phyloP scores from a whole-genome alignment of 371 early-diverging fungal genomes.

The Syncephalis fuscata region DNA sequence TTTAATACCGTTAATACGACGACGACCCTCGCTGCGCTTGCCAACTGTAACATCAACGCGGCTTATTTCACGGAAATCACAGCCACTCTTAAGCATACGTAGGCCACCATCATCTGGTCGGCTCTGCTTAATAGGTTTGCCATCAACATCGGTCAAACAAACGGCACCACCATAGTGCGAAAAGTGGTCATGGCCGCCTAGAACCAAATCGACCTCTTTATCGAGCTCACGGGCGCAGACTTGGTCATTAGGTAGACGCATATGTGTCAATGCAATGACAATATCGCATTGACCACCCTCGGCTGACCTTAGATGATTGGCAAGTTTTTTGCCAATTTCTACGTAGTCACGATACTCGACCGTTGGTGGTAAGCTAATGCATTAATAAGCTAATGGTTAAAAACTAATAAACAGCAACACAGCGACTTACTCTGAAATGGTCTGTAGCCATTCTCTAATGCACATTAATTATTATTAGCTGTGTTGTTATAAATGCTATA shows the following conservation, averaged over 20 bases:
- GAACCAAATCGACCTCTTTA: conserved; percentile 32
- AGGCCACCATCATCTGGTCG: conserved; percentile 8
- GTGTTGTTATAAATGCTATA: background rate
- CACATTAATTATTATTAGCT: too few relatives aligned
- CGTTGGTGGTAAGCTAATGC: conserved; percentile 25
- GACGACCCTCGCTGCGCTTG: conserved; percentile 7
- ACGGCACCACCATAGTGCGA: conserved; percentile 21
- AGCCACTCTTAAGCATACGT: conserved; percentile 38
- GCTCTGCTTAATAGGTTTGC: conserved; percentile 9
- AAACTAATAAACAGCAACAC: too few relatives aligned
- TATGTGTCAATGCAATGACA: conserved; percentile 43
- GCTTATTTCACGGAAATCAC: conserved; percentile 40
- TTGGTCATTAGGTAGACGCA: conserved; percentile 40
- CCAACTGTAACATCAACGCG: conserved; percentile 8
- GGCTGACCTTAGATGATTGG: conserved; percentile 15
- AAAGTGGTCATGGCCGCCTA: conserved; percentile 49
- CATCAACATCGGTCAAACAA: conserved; percentile 16
- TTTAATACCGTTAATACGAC: conserved; percentile 11
- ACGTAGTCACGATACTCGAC: conserved; percentile 30
- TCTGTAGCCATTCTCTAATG: background rate
- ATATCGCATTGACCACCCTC: conserved; percentile 19
- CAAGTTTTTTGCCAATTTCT: conserved; percentile 18
- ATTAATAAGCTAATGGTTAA: too few relatives aligned
- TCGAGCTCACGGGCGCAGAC: conserved; percentile 20
- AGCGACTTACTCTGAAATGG: conserved; percentile 1